These are phyloP conservation scores for Camelina sativa DNA, from an alignment of 345 rosid species.

Conservation along the genomic window DNA sequence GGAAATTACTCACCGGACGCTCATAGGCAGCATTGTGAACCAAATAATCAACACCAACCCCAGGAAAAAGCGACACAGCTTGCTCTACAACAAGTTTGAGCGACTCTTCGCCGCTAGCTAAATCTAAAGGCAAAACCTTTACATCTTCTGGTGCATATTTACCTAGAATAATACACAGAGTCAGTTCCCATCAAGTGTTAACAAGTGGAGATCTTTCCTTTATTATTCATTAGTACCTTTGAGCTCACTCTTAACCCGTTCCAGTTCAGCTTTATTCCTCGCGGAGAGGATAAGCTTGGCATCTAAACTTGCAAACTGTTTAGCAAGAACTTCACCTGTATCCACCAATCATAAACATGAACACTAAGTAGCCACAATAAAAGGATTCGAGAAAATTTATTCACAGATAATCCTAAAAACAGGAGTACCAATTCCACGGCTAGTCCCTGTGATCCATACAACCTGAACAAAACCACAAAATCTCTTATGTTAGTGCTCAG, in stretches of 20 bases:
- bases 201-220: neutral
- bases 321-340: slow-evolving; percentile 85
- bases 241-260: slow-evolving; percentile 76
- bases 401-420: neutral
- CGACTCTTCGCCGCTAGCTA: slow-evolving; percentile 76
- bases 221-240: slow-evolving; percentile 50
- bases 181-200: slow-evolving; percentile 2
- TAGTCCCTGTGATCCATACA: slow-evolving; percentile 94
- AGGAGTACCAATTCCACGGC: slow-evolving; percentile 83
- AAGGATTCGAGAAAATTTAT: neutral
- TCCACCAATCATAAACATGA: slow-evolving; percentile 19
- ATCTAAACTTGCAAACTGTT: slow-evolving; percentile 79
- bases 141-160: slow-evolving; percentile 75
- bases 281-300: slow-evolving; percentile 97
- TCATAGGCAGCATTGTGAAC: slow-evolving; percentile 93
- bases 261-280: slow-evolving; percentile 72
- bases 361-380: neutral
- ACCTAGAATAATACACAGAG: slow-evolving; percentile 53
- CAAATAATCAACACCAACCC: slow-evolving; percentile 79
- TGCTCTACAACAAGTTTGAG: slow-evolving; percentile 72
- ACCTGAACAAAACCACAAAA: slow-evolving; percentile 52
- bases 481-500: neutral
- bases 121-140: slow-evolving; percentile 80
- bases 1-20: slow-evolving; percentile 62
- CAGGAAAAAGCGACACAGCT: slow-evolving; percentile 72